Conservation (phyloP, 2,329 filamentous ascomycete species). For the Helicocarpus griseus region DNA sequence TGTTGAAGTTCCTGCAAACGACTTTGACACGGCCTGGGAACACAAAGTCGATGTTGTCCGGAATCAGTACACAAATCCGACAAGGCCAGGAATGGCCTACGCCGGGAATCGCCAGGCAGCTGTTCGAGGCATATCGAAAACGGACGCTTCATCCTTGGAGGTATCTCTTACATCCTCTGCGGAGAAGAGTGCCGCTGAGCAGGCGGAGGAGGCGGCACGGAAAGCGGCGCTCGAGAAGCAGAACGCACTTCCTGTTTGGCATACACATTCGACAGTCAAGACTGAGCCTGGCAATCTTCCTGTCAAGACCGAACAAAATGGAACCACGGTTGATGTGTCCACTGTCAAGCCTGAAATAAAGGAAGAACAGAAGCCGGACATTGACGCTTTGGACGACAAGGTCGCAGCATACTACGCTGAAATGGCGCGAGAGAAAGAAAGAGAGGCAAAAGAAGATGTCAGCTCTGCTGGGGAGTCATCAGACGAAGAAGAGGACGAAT, state of each 20-base stretch:
- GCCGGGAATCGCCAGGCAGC: constrained; percentile 28
- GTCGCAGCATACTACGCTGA: constrained; percentile 39
- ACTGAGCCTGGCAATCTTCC: constrained; percentile 9
- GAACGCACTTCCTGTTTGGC: constrained; percentile 44
- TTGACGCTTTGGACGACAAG: constrained; percentile 36
- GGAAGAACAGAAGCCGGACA: constrained; percentile 33
- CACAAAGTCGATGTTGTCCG: constrained; percentile 37
- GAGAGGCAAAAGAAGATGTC: constrained; percentile 32
- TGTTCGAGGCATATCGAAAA: constrained; percentile 34
- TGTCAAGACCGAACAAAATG: constrained; percentile 10
- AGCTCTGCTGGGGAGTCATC: constrained; percentile 26
- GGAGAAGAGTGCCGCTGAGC: constrained; percentile 41
- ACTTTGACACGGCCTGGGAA: constrained; percentile 41
- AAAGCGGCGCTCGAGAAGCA: constrained; percentile 42
- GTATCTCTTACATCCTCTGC: constrained; percentile 40
- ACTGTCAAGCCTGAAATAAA: constrained; percentile 22
- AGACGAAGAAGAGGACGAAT: constrained; percentile 15
- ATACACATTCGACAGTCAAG: constrained; percentile 41
- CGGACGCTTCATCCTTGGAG: constrained; percentile 35
- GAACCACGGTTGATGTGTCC: constrained; percentile 7
- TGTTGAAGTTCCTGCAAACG: constrained; percentile 38
- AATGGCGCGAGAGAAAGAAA: constrained; percentile 34
- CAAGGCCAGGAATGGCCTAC: constrained; percentile 32
- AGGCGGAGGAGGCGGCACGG: constrained; percentile 37
- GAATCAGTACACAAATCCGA: constrained; percentile 34